phyloP scores from a whole-genome alignment of 1,284 basidiomycete genomes.

The Puccinia polysora region DNA sequence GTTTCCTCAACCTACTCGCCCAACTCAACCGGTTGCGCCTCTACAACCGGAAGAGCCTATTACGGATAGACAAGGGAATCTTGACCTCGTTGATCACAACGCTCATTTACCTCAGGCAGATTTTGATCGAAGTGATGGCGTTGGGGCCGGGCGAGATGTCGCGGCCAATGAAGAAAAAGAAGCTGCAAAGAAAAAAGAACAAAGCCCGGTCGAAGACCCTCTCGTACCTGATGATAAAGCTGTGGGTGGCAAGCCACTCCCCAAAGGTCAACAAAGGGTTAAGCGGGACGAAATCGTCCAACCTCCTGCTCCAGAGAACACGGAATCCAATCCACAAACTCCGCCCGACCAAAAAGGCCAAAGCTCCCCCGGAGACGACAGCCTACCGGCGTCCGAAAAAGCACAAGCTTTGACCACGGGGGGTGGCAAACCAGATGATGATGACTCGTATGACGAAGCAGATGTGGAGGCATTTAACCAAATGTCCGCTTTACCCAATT shows the following conservation, averaged over 20 bases:
- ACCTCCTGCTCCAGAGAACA: constrained; percentile 8
- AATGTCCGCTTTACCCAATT: constrained; percentile 67
- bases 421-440: constrained; percentile 44
- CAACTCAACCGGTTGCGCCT: background rate
- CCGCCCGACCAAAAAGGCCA: constrained; percentile 41
- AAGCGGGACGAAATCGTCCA: constrained; percentile 28
- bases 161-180: constrained; percentile 36
- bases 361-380: constrained; percentile 41
- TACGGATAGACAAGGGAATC: constrained; percentile 24
- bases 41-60: background rate
- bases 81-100: constrained; percentile 34
- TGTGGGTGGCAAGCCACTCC: constrained; percentile 39
- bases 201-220: background rate
- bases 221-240: constrained; percentile 18
- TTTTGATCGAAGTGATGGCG: constrained; percentile 41
- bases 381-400: too few species aligned
- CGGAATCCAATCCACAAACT: too few species aligned
- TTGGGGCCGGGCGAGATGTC: constrained; percentile 35
- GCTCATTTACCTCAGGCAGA: constrained; percentile 39
- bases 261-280: constrained; percentile 37
- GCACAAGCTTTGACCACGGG: background rate
- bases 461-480: constrained; percentile 56
- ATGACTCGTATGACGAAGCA: constrained; percentile 56
- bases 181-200: constrained; percentile 32
- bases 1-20: background rate